Evolutionary conservation across 2,329 filamentous ascomycete species (phyloP), one percentile per base, ranked within the genome.

Genomic region (Aspergillus candidus): DNA sequence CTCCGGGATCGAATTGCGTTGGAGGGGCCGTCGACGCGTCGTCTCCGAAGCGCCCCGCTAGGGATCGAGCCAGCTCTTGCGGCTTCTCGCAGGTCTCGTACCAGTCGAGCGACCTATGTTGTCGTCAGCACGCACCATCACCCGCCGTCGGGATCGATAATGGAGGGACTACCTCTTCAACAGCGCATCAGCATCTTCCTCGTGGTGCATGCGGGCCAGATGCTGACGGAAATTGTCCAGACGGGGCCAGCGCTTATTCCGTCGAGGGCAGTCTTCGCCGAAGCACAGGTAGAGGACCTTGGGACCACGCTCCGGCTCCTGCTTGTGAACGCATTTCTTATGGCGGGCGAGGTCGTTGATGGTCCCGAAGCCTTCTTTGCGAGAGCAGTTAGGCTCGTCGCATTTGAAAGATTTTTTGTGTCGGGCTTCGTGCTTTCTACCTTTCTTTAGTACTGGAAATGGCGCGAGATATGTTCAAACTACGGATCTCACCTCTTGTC

Each of bases 161-260:
- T 27, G 33, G 37, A 2, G 3, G 10, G 56, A 67, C 57, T 67
- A 79, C 78, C 57, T 66, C 52, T 63, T 63, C 39, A 80, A 66
- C 6, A 80, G 59, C 1, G 67, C 59, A 0, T 71, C 58, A 0
- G 65, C 52, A 44, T 74, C 61, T 33, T 73, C 66, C 4, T 73
- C 60, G 1, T 59, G 49, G 61, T 95, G 89, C 56, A 87, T 80
- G 10, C 83, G 78, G 39, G 70, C 72, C 36, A 94, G 74, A 60
- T 96, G 90, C 31, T 84, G 80, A 48, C 83, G 83, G 63, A 95
- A 95, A 58, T 96, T 96, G 64, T 96, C 90, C 40, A 83, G 72
- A 15, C 90, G 79, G 1, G 85, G 84, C 87, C 87, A 95, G 31
- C 75, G 69, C 61, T 94, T 94, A 1, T 70, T 70, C 49, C 73